phyloP scores from a whole-genome alignment of 768 basidiomycete genomes.

The Trichaptum fuscoviolaceum region DNA sequence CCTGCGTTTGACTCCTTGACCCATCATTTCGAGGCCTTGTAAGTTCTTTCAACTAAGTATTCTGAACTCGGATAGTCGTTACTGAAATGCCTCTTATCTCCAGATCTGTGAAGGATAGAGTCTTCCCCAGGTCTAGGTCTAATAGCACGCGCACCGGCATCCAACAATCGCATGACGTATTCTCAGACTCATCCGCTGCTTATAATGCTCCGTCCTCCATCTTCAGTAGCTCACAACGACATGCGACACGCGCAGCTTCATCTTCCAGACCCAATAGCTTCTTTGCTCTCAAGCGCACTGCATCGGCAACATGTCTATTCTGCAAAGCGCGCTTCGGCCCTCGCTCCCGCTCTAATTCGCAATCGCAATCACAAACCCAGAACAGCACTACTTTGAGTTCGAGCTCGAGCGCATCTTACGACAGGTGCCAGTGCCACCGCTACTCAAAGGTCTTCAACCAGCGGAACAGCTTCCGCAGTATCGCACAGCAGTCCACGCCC shows the following conservation, averaged over 20 bases:
- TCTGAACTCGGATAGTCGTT: neutral
- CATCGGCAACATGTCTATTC: neutral
- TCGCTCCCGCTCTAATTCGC: neutral
- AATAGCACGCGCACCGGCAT: neutral
- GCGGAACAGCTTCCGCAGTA: neutral
- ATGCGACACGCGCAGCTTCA: neutral
- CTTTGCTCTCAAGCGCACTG: neutral
- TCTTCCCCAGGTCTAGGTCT: no score
- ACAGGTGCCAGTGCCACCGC: neutral
- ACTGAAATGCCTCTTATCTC: neutral
- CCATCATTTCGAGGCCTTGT: neutral
- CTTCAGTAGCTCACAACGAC: neutral
- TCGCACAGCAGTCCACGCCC: neutral
- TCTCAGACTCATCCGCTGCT: neutral
- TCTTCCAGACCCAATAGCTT: neutral
- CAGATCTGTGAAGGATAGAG: neutral
- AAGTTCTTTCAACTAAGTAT: neutral
- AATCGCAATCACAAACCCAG: neutral
- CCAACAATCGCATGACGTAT: neutral
- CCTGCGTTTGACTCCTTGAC: neutral
- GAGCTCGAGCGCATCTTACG: neutral
- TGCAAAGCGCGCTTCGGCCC: neutral
- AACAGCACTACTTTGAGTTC: neutral
- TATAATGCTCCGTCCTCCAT: neutral
- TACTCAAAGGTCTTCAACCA: conserved; percentile 1